Evolutionary conservation across 1,139 yeast species (phyloP), one percentile per base, ranked within the genome.

Genomic region (Wickerhamiella infanticola): DNA sequence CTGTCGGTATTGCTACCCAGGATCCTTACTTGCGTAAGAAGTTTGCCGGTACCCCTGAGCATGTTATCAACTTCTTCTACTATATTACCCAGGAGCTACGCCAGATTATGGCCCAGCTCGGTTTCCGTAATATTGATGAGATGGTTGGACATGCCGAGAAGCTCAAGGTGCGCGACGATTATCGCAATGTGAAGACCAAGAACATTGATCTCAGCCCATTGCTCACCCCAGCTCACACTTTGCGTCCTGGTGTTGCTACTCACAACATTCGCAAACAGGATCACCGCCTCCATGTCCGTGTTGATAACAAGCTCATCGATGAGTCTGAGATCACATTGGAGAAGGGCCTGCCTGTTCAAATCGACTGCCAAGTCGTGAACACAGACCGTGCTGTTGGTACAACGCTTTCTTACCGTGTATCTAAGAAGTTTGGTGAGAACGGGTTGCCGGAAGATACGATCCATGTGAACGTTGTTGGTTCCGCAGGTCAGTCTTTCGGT

Each of bases 401-500:
- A 7, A 90, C 97, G 7, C 72, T 90, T 57, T 85, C 96, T 9
- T 90, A 90, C 70, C 75, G 96, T 61, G 83, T 90, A 44, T 86
- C 96, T 42, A 88, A 88, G 70, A 78, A 73, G 53, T 90, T 85
- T 63, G 98, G 98, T 54, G 96, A 88, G 59, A 70, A 75, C 54
- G 95, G 97, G 39, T 73, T 90, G 59, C 97, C 98, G 35, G 90
- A 84, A 59, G 97, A 90, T 64, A 90, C 97, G 31, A 82, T 90
- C 55, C 96, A 88, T 58, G 96, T 86, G 46, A 82, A 88, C 61
- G 77, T 82, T 50, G 73, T 72, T 59, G 98, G 98, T 54, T 81
- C 93, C 48, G 98, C 98, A 35, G 98, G 98, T 61, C 98, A 90
- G 70, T 86, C 97, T 4, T 88, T 90, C 63, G 98, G 98, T 69